Evolutionary conservation across 2,329 filamentous ascomycete species (phyloP).

Genomic region (Phyllosticta citrichinensis): DNA sequence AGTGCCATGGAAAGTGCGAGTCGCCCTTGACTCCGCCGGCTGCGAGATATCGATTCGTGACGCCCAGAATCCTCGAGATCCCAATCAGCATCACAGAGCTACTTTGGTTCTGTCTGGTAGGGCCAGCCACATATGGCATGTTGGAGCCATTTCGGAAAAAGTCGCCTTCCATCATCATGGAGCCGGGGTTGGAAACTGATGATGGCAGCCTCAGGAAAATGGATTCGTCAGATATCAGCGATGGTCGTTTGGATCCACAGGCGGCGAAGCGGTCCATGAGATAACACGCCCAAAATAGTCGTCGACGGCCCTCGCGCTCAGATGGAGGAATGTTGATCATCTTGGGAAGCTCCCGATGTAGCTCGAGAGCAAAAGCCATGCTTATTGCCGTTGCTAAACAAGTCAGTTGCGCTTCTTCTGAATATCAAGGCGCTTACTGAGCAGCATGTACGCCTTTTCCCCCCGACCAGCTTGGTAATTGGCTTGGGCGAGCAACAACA

Average conservation of each 20-base stretch:
- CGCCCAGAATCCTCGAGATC: constrained; percentile 70
- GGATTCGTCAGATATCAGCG: constrained; percentile 67
- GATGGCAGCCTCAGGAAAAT: constrained; percentile 67
- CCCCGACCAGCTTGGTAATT: constrained; percentile 70
- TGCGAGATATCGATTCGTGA: constrained; percentile 74
- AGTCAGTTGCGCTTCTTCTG: constrained; percentile 14
- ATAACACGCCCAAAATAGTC: constrained; percentile 86
- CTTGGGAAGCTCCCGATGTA: constrained; percentile 64
- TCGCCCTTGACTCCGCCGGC: constrained; percentile 81
- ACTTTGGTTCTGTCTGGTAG: constrained; percentile 61
- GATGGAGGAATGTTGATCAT: constrained; percentile 51
- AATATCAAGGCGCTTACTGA: constrained; percentile 44
- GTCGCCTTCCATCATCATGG: constrained; percentile 61
- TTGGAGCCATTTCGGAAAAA: constrained; percentile 75
- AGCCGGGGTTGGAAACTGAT: constrained; percentile 54
- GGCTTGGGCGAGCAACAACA: constrained; percentile 64
- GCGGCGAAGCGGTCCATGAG: constrained; percentile 75
- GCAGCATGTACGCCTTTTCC: constrained; percentile 78
- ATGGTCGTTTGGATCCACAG: constrained; percentile 71
- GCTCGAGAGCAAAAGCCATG: constrained; percentile 73
- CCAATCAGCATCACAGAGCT: constrained; percentile 75
- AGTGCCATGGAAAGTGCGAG: constrained; percentile 85
- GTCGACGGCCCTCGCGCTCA: constrained; percentile 65
- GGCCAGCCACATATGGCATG: constrained; percentile 59
- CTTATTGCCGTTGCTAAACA: constrained; percentile 59